Conservation (phyloP, 1,284 basidiomycete genomes). For the Vanrija humicola region DNA sequence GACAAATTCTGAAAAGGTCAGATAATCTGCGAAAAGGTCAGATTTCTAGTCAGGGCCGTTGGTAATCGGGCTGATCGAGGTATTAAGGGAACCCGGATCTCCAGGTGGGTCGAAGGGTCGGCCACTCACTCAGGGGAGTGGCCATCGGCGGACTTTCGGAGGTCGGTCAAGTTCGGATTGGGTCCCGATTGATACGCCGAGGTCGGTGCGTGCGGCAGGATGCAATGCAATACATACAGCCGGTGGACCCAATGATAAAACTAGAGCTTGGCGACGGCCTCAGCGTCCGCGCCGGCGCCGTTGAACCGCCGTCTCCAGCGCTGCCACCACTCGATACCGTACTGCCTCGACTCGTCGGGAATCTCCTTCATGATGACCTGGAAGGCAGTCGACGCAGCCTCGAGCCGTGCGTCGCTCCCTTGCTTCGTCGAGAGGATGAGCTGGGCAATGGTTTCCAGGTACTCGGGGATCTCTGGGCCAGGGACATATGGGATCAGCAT, state of each 20-base stretch:
- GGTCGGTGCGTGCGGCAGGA: not conserved
- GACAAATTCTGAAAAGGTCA: too few relatives aligned
- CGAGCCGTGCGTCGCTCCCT: slow-evolving; percentile 21
- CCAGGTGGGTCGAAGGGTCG: not conserved
- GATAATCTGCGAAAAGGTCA: too few relatives aligned
- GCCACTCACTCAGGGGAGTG: not conserved
- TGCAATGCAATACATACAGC: not conserved
- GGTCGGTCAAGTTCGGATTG: not conserved
- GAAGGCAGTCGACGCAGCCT: slow-evolving; percentile 24
- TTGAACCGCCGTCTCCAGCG: slow-evolving; percentile 20
- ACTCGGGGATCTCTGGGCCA: slow-evolving; percentile 5
- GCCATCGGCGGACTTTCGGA: not conserved
- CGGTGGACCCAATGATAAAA: not conserved
- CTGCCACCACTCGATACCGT: slow-evolving; percentile 39
- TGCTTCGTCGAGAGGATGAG: slow-evolving; percentile 13
- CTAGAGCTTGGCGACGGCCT: not conserved
- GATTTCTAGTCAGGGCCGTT: too few relatives aligned
- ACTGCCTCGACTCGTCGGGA: slow-evolving; percentile 26
- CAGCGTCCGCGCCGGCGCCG: slow-evolving; percentile 1
- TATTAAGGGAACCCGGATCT: too few relatives aligned
- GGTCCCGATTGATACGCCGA: not conserved
- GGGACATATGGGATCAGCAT: slow-evolving; percentile 20
- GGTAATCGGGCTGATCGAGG: too few relatives aligned
- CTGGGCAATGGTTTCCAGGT: slow-evolving; percentile 25
- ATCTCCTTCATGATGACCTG: slow-evolving; percentile 30